Evolutionary conservation across 176 grass and related monocot species (phyloP).

Genomic region (Aegilops speltoides): DNA sequence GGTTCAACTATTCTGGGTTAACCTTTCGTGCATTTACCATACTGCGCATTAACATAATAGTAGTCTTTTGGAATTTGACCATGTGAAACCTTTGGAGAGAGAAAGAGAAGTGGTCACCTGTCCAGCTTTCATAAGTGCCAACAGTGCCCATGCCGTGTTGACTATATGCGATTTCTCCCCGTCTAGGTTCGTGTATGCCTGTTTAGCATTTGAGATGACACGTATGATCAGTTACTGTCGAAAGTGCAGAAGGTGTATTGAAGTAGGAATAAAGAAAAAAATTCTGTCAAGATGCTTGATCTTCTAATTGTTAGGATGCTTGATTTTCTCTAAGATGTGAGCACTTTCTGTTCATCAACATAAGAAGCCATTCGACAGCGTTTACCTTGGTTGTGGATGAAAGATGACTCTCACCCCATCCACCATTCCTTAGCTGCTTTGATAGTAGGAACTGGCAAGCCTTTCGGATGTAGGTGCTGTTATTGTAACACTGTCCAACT

Average conservation of each 20-base stretch:
- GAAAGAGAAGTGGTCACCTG: conserved; percentile 44
- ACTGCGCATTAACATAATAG: background rate
- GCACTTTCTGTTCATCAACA: background rate
- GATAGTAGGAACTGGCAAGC: conserved; percentile 68
- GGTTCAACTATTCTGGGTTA: background rate
- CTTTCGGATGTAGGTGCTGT: conserved; percentile 39
- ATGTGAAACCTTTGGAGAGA: conserved; percentile 1
- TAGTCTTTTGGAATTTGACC: background rate
- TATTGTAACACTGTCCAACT: conserved; percentile 49
- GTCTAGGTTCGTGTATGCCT: conserved; percentile 70
- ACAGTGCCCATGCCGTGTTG: conserved; percentile 77
- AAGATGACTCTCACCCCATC: conserved; percentile 81
- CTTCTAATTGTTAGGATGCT: background rate
- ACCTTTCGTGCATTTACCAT: background rate
- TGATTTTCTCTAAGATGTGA: background rate
- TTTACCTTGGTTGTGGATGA: conserved; percentile 61
- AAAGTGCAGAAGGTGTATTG: background rate
- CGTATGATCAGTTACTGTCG: background rate
- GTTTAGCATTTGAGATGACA: conserved; percentile 26
- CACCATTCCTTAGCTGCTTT: conserved; percentile 59
- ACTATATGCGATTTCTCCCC: conserved; percentile 67
- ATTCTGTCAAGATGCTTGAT: background rate
- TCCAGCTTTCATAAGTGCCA: conserved; percentile 74
- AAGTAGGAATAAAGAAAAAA: background rate
- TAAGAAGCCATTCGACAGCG: conserved; percentile 1